phyloP scores from a whole-genome alignment of 495 filamentous ascomycete species.

The Daldinia decipiens region DNA sequence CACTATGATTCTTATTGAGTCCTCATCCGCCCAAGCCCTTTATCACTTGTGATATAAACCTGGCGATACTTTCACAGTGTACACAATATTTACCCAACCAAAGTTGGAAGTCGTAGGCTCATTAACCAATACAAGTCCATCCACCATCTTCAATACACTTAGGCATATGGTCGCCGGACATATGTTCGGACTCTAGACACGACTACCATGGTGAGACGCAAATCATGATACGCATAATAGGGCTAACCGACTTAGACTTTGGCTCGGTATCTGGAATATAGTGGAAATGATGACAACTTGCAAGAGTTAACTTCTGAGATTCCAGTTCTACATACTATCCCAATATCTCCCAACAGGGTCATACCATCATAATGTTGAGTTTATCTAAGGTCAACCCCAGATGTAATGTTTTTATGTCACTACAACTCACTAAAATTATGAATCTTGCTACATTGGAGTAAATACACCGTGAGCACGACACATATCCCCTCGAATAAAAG shows the following conservation, averaged over 20 bases:
- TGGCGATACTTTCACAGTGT: constrained; percentile 3
- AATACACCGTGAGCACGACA: not conserved
- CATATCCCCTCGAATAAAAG: no score
- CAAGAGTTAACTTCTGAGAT: not conserved
- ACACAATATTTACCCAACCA: not conserved
- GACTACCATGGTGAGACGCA: not conserved
- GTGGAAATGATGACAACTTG: constrained; percentile 7
- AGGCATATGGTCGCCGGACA: not conserved
- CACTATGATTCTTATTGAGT: not conserved
- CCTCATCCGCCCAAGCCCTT: not conserved
- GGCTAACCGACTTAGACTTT: not conserved
- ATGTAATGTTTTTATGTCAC: not conserved
- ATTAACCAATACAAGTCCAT: not conserved
- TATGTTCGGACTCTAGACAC: not conserved
- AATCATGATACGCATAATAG: not conserved
- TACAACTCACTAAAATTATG: constrained; percentile 1
- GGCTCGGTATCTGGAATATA: constrained; percentile 1
- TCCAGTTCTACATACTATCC: not conserved
- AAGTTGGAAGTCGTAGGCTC: constrained; percentile 1
- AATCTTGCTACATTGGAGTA: not conserved
- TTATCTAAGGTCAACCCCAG: not conserved
- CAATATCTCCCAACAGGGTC: not conserved
- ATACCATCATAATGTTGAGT: not conserved
- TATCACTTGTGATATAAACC: constrained; percentile 11
- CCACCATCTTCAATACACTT: constrained; percentile 3